Evolutionary conservation across 2,329 filamentous ascomycete species (phyloP).

Genomic region (Botrytis paeoniae): DNA sequence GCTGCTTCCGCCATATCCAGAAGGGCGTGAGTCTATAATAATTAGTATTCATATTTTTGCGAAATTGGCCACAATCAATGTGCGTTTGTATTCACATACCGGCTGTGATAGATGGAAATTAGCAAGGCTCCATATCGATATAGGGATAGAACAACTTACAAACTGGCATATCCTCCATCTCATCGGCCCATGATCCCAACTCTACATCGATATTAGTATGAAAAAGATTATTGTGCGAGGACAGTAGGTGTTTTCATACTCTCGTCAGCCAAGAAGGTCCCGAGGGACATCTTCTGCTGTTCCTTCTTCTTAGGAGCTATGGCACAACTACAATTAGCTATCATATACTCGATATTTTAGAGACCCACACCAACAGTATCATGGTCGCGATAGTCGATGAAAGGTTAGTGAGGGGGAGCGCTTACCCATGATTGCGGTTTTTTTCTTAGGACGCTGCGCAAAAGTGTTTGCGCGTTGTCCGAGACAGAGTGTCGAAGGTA

Average conservation of each 20-base stretch:
- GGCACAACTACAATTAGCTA: conserved; percentile 44
- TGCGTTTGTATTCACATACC: conserved; percentile 33
- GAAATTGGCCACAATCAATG: conserved; percentile 10
- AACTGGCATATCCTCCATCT: conserved; percentile 75
- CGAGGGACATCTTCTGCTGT: conserved; percentile 94
- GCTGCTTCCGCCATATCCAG: conserved; percentile 31
- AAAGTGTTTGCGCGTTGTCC: conserved; percentile 36
- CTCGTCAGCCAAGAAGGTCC: conserved; percentile 90
- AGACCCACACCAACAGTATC: not conserved
- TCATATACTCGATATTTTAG: not conserved
- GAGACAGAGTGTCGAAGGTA: conserved; percentile 27
- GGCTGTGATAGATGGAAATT: conserved; percentile 32
- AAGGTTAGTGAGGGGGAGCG: conserved; percentile 25
- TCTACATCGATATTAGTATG: conserved; percentile 46
- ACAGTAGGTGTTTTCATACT: conserved; percentile 55
- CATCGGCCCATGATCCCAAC: conserved; percentile 95
- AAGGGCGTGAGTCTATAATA: conserved; percentile 37
- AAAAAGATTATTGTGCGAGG: conserved; percentile 40
- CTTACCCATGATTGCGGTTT: conserved; percentile 62
- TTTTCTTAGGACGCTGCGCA: conserved; percentile 44
- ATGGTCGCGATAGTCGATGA: conserved; percentile 16
- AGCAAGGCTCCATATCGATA: conserved; percentile 25
- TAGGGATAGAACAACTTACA: conserved; percentile 33
- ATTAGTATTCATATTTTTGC: conserved; percentile 22
- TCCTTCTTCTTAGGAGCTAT: conserved; percentile 86